A percentile compares a stretch with the other conserved stretches of the same genome.
phyloP scores from a whole-genome alignment of 2,329 filamentous ascomycete species.

The Cladosporium colombiae region DNA sequence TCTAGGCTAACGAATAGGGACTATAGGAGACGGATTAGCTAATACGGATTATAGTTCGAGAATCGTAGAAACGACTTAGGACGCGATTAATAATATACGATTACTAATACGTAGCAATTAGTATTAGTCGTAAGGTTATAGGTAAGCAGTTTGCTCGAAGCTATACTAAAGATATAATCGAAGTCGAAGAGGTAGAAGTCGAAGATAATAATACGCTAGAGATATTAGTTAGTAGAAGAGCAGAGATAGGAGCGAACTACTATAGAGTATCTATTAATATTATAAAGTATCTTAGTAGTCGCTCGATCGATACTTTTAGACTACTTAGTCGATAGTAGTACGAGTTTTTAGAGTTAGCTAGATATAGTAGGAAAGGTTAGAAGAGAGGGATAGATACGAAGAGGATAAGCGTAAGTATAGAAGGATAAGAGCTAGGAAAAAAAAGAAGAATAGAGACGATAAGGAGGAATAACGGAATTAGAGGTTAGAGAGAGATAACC shows the following conservation, averaged over 20 bases:
- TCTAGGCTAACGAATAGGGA: slow-evolving; percentile 21
- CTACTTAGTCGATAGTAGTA: no score
- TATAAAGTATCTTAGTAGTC: no score
- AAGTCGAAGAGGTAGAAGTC: slow-evolving; percentile 28
- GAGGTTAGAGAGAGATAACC: background rate
- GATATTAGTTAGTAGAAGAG: slow-evolving; percentile 22
- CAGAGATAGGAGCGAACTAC: slow-evolving; percentile 21
- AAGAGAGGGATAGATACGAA: background rate
- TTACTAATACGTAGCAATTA: no score
- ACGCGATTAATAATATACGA: no score
- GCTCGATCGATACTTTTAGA: no score
- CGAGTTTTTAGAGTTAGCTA: slow-evolving; percentile 19
- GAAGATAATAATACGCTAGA: slow-evolving; percentile 27
- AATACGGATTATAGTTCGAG: slow-evolving; percentile 24
- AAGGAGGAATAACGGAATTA: background rate
- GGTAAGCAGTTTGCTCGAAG: slow-evolving; percentile 25
- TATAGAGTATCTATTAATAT: slow-evolving; percentile 28
- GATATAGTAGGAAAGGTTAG: background rate
- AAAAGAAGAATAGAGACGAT: background rate
- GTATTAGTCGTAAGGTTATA: slow-evolving; percentile 24
- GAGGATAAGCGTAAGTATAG: background rate
- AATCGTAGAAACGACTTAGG: slow-evolving; percentile 27
- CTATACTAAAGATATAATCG: slow-evolving; percentile 26
- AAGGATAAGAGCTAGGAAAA: background rate
- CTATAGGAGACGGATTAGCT: slow-evolving; percentile 24